Evolutionary conservation across 768 basidiomycete species (phyloP).

Genomic region (Clitopilus passeckerianus): DNA sequence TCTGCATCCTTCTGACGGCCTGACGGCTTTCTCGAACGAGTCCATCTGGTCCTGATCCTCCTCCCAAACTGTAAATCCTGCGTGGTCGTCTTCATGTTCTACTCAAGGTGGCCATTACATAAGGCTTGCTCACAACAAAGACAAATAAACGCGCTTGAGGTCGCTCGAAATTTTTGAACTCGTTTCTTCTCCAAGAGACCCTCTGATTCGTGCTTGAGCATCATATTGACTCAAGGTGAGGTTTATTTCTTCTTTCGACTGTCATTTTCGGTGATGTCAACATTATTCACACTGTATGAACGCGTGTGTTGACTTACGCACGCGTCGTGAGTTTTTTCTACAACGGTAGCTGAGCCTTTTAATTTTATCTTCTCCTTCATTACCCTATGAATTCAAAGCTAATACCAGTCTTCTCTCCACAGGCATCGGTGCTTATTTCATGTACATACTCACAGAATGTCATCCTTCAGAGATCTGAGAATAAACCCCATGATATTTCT

Average conservation of each 20-base stretch:
- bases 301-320: constrained; percentile 31
- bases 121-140: neutral
- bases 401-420: neutral
- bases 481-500: neutral
- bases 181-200: neutral
- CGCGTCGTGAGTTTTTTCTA: constrained; percentile 58
- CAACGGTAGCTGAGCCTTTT: constrained; percentile 78
- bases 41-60: too few relatives aligned
- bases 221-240: constrained; percentile 15
- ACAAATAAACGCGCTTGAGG: neutral
- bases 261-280: constrained; percentile 41
- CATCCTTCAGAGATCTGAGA: neutral
- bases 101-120: too few relatives aligned
- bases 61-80: too few relatives aligned
- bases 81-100: too few relatives aligned
- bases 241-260: constrained; percentile 5
- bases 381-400: neutral
- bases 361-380: constrained; percentile 1
- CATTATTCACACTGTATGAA: constrained; percentile 77
- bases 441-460: neutral
- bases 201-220: neutral
- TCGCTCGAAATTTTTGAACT: neutral
- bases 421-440: constrained; percentile 8
- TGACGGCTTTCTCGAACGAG: too few relatives aligned
- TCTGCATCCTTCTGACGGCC: too few relatives aligned